Conservation (phyloP, 768 basidiomycete species). For the Pulveroboletus sp. region DNA sequence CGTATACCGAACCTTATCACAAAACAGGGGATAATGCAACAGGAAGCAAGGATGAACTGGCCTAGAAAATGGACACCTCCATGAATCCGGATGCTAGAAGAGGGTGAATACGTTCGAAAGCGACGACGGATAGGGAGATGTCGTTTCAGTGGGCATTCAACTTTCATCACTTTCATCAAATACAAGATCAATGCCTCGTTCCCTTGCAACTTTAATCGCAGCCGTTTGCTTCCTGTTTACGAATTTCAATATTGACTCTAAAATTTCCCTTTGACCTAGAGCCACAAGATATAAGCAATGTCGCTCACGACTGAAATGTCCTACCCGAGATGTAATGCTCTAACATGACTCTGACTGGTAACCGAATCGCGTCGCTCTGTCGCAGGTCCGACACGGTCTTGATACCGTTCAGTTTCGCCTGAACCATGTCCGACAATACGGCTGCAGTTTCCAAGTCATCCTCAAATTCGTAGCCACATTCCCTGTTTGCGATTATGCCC, state of each 20-base stretch:
- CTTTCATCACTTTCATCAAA: slow-evolving; percentile 34
- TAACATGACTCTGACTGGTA: slow-evolving; percentile 62
- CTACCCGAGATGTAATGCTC: slow-evolving; percentile 62
- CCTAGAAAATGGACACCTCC: neutral
- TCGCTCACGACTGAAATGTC: neutral
- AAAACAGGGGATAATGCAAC: too few species aligned
- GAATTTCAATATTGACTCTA: slow-evolving; percentile 49
- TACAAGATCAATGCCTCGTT: slow-evolving; percentile 51
- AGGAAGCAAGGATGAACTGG: neutral
- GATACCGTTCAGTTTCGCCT: slow-evolving; percentile 44
- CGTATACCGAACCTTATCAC: too few species aligned
- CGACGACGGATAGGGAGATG: neutral
- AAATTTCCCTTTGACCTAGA: slow-evolving; percentile 56
- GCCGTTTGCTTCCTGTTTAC: slow-evolving; percentile 42
- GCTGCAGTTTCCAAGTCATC: slow-evolving; percentile 66
- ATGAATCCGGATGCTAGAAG: neutral
- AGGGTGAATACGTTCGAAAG: neutral
- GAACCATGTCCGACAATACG: slow-evolving; percentile 63
- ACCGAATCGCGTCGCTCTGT: slow-evolving; percentile 34
- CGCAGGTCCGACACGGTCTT: slow-evolving; percentile 32
- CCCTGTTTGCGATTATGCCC: slow-evolving; percentile 24
- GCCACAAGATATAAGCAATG: neutral
- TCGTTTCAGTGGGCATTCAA: slow-evolving; percentile 1
- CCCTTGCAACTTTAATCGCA: slow-evolving; percentile 45
- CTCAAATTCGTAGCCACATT: slow-evolving; percentile 40